These are phyloP conservation scores for Juncus effusus DNA, from an alignment of 176 grass and related monocot species.

Conservation along the genomic window DNA sequence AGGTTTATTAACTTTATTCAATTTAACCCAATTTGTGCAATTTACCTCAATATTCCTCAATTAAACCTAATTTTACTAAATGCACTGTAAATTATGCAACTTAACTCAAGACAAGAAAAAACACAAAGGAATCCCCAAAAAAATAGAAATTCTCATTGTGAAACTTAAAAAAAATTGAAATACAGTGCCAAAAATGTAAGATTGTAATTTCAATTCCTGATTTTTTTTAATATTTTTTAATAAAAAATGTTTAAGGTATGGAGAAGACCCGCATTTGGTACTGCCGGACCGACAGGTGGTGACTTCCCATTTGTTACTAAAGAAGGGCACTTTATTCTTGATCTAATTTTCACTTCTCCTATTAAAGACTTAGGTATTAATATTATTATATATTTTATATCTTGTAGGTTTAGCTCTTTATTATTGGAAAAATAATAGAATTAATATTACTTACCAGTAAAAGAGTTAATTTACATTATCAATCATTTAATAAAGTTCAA, in stretches of 20 bases:
- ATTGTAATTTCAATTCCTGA: not conserved
- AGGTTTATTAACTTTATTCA: slow-evolving; percentile 40
- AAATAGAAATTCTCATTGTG: too few species aligned
- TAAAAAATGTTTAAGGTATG: slow-evolving; percentile 54
- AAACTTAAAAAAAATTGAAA: too few species aligned
- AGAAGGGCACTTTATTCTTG: slow-evolving; percentile 69
- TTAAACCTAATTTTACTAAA: not conserved
- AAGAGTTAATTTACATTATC: too few species aligned
- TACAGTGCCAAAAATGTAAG: too few species aligned
- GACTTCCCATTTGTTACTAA: slow-evolving; percentile 75
- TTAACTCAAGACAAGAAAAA: too few species aligned
- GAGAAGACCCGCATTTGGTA: slow-evolving; percentile 75
- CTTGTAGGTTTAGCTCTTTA: too few species aligned
- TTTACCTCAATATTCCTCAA: not conserved
- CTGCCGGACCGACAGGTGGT: slow-evolving; percentile 57
- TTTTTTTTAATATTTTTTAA: slow-evolving; percentile 7
- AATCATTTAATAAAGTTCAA: too few species aligned
- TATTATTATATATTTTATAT: not conserved
- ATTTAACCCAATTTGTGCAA: not conserved
- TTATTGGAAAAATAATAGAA: too few species aligned
- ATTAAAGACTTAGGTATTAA: slow-evolving; percentile 62
- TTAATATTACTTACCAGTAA: too few species aligned
- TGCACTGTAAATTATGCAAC: not conserved
- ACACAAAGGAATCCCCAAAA: too few species aligned
- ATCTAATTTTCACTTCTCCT: slow-evolving; percentile 85